These are phyloP conservation scores for Nicotiana sylvestris DNA, from an alignment of 257 asterid genomes.

Conservation along the genomic window DNA sequence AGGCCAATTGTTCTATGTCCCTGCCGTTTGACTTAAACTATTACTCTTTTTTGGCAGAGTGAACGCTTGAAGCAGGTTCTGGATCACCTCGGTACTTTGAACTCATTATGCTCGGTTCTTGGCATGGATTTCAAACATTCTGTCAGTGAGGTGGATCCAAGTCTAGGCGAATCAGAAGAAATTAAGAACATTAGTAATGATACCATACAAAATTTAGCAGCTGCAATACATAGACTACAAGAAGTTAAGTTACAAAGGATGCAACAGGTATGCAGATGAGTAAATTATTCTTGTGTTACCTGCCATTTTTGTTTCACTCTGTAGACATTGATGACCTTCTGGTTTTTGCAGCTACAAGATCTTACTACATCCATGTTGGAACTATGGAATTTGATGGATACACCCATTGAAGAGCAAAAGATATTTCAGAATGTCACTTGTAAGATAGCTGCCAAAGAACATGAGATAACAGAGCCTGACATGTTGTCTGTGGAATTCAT, in stretches of 20 bases:
- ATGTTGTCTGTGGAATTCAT: conserved; percentile 73
- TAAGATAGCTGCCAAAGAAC: conserved; percentile 87
- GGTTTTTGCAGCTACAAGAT: conserved; percentile 66
- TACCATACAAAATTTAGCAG: conserved; percentile 60
- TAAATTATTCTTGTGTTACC: neutral
- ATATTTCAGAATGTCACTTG: conserved; percentile 78
- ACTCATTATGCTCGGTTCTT: conserved; percentile 79
- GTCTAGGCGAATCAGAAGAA: conserved; percentile 66
- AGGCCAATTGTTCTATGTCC: neutral
- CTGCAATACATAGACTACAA: conserved; percentile 54
- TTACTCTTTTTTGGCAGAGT: conserved; percentile 42
- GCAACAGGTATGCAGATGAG: conserved; percentile 61
- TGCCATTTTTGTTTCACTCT: neutral
- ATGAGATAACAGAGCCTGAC: conserved; percentile 79
- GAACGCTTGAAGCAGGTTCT: conserved; percentile 77
- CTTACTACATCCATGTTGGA: conserved; percentile 83
- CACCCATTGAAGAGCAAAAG: conserved; percentile 87
- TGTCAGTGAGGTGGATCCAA: conserved; percentile 70
- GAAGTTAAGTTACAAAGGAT: conserved; percentile 75
- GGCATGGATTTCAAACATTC: conserved; percentile 78
- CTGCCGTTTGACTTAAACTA: neutral
- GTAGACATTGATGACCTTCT: conserved; percentile 18
- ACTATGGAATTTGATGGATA: conserved; percentile 99
- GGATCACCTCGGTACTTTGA: conserved; percentile 56
- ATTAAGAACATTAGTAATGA: conserved; percentile 56